Evolutionary conservation across 768 basidiomycete species (phyloP).

Genomic region (Inosperma sp.): DNA sequence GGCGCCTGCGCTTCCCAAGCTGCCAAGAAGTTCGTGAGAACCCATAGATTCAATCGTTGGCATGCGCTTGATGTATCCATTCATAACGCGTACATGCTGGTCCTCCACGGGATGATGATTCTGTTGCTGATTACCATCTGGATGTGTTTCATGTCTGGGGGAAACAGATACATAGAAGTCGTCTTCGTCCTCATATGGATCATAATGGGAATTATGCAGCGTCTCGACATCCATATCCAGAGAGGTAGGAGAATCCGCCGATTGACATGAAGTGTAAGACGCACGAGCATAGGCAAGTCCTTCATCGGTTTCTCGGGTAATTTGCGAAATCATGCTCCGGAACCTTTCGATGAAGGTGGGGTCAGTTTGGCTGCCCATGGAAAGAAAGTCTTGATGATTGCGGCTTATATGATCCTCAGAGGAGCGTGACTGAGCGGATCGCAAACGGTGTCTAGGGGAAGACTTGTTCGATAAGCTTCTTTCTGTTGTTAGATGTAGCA

Average conservation of each 20-base stretch:
- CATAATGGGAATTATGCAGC: slow-evolving; percentile 10
- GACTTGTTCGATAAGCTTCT: slow-evolving; percentile 18
- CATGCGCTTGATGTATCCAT: slow-evolving; percentile 66
- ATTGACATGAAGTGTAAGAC: slow-evolving; percentile 15
- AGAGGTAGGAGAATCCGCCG: slow-evolving; percentile 11
- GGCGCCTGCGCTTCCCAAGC: not conserved
- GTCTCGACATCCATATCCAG: slow-evolving; percentile 2
- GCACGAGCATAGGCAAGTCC: slow-evolving; percentile 38
- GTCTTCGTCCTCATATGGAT: slow-evolving; percentile 23
- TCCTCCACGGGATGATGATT: slow-evolving; percentile 44
- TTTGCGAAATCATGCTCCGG: slow-evolving; percentile 44
- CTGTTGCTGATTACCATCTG: slow-evolving; percentile 21
- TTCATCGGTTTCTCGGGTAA: slow-evolving; percentile 51
- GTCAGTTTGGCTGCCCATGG: slow-evolving; percentile 14
- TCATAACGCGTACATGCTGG: slow-evolving; percentile 56
- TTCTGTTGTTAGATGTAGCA: slow-evolving; percentile 17
- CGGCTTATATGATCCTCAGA: slow-evolving; percentile 18
- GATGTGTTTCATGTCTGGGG: slow-evolving; percentile 37
- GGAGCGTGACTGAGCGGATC: slow-evolving; percentile 22
- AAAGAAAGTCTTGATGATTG: slow-evolving; percentile 15
- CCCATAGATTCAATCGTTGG: slow-evolving; percentile 77
- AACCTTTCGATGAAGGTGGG: slow-evolving; percentile 48
- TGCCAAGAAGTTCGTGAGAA: slow-evolving; percentile 43
- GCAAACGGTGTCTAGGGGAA: slow-evolving; percentile 21
- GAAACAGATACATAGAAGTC: slow-evolving; percentile 21